Base-by-base conservation (phyloP, 1,284 basidiomycete species). In the Phellinidium pouzarii region DNA sequence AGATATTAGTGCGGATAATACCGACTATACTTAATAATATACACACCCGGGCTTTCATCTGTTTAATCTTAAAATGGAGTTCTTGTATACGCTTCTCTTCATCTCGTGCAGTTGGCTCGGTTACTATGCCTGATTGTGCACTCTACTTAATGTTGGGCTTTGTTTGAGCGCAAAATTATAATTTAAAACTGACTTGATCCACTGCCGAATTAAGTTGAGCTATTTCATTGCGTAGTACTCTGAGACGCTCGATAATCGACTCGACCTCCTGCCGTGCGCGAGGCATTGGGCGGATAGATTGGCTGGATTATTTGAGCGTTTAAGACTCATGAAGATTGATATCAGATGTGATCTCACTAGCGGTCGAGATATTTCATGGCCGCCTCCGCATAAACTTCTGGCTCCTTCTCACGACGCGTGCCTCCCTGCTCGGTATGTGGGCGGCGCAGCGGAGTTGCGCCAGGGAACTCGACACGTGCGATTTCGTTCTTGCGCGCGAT, bases 361-460 rank as follows among this genome's bases (percentile, higher is more conserved):
- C 79, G 75, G 62, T 85, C 80, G 52, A 89, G 71, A 59, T 83
- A 87, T 65, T 82, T 86, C 57, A 86, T 61, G 0, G 86, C 84
- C 4, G 87, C 87, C 55, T 79, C 72, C 0, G 80, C 83, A 64
- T 87, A 88, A 4, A 85, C 73, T 64, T 88, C 84, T 2, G 86
- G 84, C 31, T 85, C 80, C 9, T 78, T 70, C 38, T 82, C 77
- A 43, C 9, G 31, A 2, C 6, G 31, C 71, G 34, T 17, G 25
- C 36, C 31, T 47, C 41, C 42, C 38, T 77, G 74, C 14, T 76
- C 72, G 45, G 71, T 69, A 53, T 72, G 12, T 67, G 65, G 20
- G 70, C 72, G 79, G 51, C 75, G 71, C 44, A 87, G 71, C 8
- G 86, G 86, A 0, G 86, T 87, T 8, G 86, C 82, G 4, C 80